Evolutionary conservation across 2,329 filamentous ascomycete genomes (phyloP).

Genomic region (Juglanconis sp.): DNA sequence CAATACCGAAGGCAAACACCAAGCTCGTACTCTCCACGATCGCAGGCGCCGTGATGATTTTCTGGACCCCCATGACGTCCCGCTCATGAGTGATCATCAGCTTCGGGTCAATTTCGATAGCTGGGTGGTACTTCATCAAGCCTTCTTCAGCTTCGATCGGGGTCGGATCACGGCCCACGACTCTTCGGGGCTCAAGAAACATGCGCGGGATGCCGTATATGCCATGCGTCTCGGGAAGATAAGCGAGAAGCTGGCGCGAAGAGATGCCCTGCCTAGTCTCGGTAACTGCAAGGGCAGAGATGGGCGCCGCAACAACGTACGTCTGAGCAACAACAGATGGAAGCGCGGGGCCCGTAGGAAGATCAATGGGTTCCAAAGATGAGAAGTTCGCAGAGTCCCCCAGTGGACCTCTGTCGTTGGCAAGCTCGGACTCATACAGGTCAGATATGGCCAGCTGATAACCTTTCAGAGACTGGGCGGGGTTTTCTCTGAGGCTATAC

Average conservation of each 20-base stretch:
- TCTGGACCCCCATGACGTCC: slow-evolving; percentile 72
- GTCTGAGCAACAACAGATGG: slow-evolving; percentile 78
- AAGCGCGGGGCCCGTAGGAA: slow-evolving; percentile 52
- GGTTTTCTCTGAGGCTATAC: slow-evolving; percentile 54
- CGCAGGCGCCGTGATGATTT: slow-evolving; percentile 72
- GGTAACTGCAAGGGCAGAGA: slow-evolving; percentile 77
- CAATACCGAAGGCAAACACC: slow-evolving; percentile 82
- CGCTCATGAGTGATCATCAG: slow-evolving; percentile 77
- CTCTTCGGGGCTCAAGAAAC: slow-evolving; percentile 80
- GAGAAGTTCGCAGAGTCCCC: slow-evolving; percentile 71
- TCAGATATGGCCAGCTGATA: slow-evolving; percentile 85
- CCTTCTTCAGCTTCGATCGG: slow-evolving; percentile 80
- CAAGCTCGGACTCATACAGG: slow-evolving; percentile 78
- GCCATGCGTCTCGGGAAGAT: slow-evolving; percentile 68
- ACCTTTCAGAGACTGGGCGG: slow-evolving; percentile 65
- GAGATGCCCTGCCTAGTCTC: slow-evolving; percentile 91
- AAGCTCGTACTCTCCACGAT: slow-evolving; percentile 88
- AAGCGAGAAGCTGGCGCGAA: slow-evolving; percentile 75
- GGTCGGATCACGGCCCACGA: slow-evolving; percentile 79
- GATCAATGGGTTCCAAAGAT: slow-evolving; percentile 64
- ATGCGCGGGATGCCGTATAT: slow-evolving; percentile 77
- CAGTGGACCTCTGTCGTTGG: slow-evolving; percentile 82
- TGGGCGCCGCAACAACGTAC: slow-evolving; percentile 75
- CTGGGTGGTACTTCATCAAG: slow-evolving; percentile 69
- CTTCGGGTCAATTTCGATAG: slow-evolving; percentile 79